Evolutionary conservation across 768 basidiomycete species (phyloP), one percentile per base, ranked within the genome.

Genomic region (Tylopilus cervinicoccineus): DNA sequence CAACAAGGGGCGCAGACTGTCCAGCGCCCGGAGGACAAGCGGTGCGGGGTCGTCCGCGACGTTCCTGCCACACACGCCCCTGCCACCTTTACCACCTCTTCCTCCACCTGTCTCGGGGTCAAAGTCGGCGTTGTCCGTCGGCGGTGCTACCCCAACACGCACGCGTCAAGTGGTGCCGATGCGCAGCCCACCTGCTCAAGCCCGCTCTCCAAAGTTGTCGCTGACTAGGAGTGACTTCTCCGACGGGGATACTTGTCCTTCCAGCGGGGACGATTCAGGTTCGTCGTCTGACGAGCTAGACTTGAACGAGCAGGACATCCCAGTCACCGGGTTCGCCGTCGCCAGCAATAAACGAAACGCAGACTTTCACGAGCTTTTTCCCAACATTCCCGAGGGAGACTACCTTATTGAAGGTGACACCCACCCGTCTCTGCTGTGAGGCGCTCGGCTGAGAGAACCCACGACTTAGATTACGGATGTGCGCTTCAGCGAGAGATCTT

Each of bases 311-410:
- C 83, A 86, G 45, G 88, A 90, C 59, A 90, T 92, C 13, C 86
- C 94, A 2, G 90, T 97, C 5, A 95, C 92, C 6, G 94, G 95
- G 3, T 99, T 98, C 65, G 94, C 96, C 0, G 94, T 98, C 19
- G 96, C 95, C 9, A 96, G 92, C 66, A 91, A 83, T 59, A 92
- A 91, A 65, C 72, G 96, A 45, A 97, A 98, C 61, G 82, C 86
- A 3, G 95, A 98, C 62, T 99, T 99, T 65, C 96, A 99, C 61
- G 88, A 93, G 55, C 65, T 97, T 60, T 98, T 99, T 68, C 81
- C 84, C 17, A 81, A 64, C 26, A 84, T 98, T 10, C 90, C 93
- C 1, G 93, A 94, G 62, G 94, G 92, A 9, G 96, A 98, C 68
- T 97, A 97, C 72, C 78, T 98, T 39, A 98, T 99, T 61, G 95